Evolutionary conservation across 768 basidiomycete species (phyloP).

Genomic region (Mrakia hoshinonis): DNA sequence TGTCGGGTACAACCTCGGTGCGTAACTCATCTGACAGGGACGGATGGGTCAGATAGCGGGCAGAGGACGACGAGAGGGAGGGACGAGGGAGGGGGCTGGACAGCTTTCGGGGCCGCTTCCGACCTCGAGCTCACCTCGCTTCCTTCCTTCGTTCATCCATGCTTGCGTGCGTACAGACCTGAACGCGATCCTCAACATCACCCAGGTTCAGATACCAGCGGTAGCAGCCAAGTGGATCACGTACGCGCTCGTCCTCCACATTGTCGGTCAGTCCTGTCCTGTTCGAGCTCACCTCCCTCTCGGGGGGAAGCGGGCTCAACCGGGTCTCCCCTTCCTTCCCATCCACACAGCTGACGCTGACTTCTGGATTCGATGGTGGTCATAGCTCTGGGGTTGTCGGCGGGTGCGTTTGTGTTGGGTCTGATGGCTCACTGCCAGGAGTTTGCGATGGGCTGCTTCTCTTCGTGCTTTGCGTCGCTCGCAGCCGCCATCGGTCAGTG

Average conservation of each 20-base stretch:
- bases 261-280: slow-evolving; percentile 58
- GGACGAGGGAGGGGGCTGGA: not conserved
- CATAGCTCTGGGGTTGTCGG: slow-evolving; percentile 20
- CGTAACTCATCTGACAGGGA: slow-evolving; percentile 37
- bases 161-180: slow-evolving; percentile 52
- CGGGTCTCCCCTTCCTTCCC: slow-evolving; percentile 53
- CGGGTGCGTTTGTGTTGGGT: slow-evolving; percentile 14
- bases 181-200: slow-evolving; percentile 61
- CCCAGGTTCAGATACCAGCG: slow-evolving; percentile 66
- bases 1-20: slow-evolving; percentile 82
- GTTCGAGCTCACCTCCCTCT: too few species aligned
- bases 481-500: slow-evolving; percentile 20
- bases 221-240: slow-evolving; percentile 91
- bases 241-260: slow-evolving; percentile 82
- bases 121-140: not conserved
- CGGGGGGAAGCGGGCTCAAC: not conserved
- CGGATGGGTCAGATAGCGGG: too few species aligned
- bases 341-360: too few species aligned
- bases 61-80: too few species aligned
- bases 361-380: too few species aligned
- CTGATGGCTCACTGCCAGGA: slow-evolving; percentile 22
- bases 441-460: slow-evolving; percentile 26
- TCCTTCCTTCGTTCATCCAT: not conserved
- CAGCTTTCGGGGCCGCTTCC: not conserved
- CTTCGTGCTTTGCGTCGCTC: not conserved